phyloP scores from a whole-genome alignment of 768 basidiomycete species.

The Boletus subcaerulescens region DNA sequence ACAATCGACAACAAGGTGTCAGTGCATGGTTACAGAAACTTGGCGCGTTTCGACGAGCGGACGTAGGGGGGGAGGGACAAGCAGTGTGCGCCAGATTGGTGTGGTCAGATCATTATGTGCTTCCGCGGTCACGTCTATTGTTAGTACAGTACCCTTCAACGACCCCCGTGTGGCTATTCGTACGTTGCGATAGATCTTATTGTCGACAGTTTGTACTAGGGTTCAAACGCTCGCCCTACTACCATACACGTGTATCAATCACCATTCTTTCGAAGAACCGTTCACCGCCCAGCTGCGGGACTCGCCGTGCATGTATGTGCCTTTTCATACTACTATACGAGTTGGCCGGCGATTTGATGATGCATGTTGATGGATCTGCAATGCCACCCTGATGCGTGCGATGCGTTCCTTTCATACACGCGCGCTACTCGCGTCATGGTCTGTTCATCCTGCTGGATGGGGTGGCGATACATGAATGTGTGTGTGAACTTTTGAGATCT shows the following conservation, averaged over 20 bases:
- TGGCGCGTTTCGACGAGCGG: neutral
- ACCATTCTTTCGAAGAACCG: neutral
- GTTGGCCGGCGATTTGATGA: slow-evolving; percentile 8
- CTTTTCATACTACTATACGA: neutral
- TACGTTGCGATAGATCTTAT: slow-evolving; percentile 2
- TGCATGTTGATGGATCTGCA: neutral
- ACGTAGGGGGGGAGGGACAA: neutral
- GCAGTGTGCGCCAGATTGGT: slow-evolving; percentile 1
- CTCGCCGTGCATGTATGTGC: neutral
- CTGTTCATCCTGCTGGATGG: neutral
- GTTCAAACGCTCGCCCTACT: slow-evolving; percentile 6
- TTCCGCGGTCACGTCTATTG: slow-evolving; percentile 4
- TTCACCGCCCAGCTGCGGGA: neutral
- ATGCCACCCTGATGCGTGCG: slow-evolving; percentile 1
- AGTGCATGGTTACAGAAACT: slow-evolving; percentile 3
- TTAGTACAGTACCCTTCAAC: slow-evolving; percentile 1
- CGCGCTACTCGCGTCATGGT: neutral
- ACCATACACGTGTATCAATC: slow-evolving; percentile 18
- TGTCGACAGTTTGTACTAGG: neutral
- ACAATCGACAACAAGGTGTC: slow-evolving; percentile 1
- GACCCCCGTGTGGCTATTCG: neutral
- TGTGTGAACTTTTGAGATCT: neutral
- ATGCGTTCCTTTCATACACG: neutral
- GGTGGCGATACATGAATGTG: neutral
- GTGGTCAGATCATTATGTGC: neutral